These are phyloP conservation scores for Wickerhamiella sorbophila DNA, from an alignment of 805 yeast species.

Conservation along the genomic window DNA sequence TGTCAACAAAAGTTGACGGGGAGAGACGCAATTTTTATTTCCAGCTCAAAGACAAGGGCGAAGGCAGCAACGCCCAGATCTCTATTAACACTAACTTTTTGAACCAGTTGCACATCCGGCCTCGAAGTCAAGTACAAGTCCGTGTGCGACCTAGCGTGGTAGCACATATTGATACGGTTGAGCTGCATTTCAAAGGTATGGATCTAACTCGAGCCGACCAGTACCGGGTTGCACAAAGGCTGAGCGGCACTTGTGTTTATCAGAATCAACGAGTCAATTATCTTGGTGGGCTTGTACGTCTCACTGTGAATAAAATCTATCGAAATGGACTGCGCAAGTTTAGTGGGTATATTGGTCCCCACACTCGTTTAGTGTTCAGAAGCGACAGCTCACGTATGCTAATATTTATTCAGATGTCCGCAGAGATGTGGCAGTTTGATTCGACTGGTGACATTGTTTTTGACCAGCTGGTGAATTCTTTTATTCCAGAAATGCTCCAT, in stretches of 20 bases:
- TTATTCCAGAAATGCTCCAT: conserved; percentile 77
- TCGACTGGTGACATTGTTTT: conserved; percentile 91
- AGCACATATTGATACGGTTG: conserved; percentile 70
- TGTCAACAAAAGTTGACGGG: conserved; percentile 22
- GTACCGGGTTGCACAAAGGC: conserved; percentile 63
- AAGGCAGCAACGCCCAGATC: conserved; percentile 13
- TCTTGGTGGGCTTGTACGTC: conserved; percentile 43
- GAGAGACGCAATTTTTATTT: conserved; percentile 19
- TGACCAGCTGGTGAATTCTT: conserved; percentile 80
- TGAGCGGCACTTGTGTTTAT: conserved; percentile 53
- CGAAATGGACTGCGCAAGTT: conserved; percentile 53
- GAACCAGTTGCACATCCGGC: conserved; percentile 40
- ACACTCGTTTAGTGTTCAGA: conserved; percentile 71
- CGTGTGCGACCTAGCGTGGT: conserved; percentile 22
- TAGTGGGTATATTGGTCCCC: conserved; percentile 58
- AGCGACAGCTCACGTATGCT: conserved; percentile 81
- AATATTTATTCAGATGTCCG: conserved; percentile 73
- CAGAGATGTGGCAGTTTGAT: conserved; percentile 97
- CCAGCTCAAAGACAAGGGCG: conserved; percentile 13
- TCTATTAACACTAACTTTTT: conserved; percentile 15
- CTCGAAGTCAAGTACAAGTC: conserved; percentile 52
- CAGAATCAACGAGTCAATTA: conserved; percentile 50
- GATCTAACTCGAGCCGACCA: conserved; percentile 79
- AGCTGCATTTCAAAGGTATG: conserved; percentile 65
- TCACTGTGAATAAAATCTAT: conserved; percentile 47